Evolutionary conservation across 176 grass and related monocot species (phyloP).

Genomic region (Tillandsia fasciculata): DNA sequence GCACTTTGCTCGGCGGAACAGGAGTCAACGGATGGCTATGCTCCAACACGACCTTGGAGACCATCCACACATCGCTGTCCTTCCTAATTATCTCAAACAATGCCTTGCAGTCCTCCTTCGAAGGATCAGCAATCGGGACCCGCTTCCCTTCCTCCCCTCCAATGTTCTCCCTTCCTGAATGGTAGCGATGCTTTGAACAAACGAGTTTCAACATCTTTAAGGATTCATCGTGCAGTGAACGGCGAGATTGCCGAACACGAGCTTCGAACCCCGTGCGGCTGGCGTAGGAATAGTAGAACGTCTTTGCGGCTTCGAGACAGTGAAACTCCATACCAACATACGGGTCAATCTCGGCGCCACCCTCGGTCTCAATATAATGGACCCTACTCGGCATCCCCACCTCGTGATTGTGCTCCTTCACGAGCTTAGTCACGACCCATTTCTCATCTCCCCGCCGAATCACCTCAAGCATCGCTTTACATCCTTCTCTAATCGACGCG

Average conservation of each 20-base stretch:
- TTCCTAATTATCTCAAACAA: slow-evolving; percentile 91
- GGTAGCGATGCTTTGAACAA: slow-evolving; percentile 86
- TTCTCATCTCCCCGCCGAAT: slow-evolving; percentile 54
- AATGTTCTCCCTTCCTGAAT: slow-evolving; percentile 58
- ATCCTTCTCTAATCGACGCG: slow-evolving; percentile 87
- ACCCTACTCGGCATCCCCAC: slow-evolving; percentile 61
- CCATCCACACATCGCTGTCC: slow-evolving; percentile 59
- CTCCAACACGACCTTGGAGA: slow-evolving; percentile 82
- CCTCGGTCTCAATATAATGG: slow-evolving; percentile 64
- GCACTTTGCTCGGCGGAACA: slow-evolving; percentile 49
- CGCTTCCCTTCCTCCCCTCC: slow-evolving; percentile 47
- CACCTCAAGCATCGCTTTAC: slow-evolving; percentile 95
- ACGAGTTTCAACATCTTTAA: slow-evolving; percentile 98
- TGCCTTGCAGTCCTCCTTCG: slow-evolving; percentile 61
- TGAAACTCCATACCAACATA: slow-evolving; percentile 83
- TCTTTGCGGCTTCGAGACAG: slow-evolving; percentile 69
- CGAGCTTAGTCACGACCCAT: slow-evolving; percentile 92
- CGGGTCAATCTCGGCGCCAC: slow-evolving; percentile 52
- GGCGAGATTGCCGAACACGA: slow-evolving; percentile 71
- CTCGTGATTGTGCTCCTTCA: slow-evolving; percentile 90
- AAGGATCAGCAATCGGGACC: slow-evolving; percentile 33
- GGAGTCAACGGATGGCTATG: slow-evolving; percentile 70
- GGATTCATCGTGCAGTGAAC: slow-evolving; percentile 68
- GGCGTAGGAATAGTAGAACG: slow-evolving; percentile 82
- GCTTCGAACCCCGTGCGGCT: slow-evolving; percentile 75